Evolutionary conservation across 108 stramenopile species (phyloP).

Genomic region (Poteriospumella lacustris): DNA sequence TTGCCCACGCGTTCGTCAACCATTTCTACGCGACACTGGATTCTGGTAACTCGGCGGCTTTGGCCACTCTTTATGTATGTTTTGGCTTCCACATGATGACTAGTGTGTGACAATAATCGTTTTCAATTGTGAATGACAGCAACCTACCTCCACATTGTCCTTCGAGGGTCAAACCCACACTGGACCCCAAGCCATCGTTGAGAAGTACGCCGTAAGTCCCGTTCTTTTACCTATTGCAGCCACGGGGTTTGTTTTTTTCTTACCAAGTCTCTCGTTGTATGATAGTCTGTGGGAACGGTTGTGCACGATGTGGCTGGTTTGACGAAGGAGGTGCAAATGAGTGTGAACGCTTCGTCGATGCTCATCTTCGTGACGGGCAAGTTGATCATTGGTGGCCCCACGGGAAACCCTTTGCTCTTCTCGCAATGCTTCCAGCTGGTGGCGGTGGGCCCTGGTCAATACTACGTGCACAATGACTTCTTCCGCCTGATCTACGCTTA

Average conservation of each 20-base stretch:
- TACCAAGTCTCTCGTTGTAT: not conserved
- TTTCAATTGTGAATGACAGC: no score
- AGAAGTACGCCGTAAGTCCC: not conserved
- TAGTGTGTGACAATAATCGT: no score
- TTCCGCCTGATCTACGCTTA: slow-evolving; percentile 87
- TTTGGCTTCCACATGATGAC: no score
- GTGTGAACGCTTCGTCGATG: not conserved
- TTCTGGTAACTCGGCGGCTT: no score
- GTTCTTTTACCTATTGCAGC: not conserved
- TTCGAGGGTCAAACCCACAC: not conserved
- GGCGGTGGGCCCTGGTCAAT: slow-evolving; percentile 67
- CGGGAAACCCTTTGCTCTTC: slow-evolving; percentile 79
- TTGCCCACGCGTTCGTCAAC: no score
- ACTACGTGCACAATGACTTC: slow-evolving; percentile 85
- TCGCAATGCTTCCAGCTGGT: slow-evolving; percentile 87
- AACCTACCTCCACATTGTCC: not conserved
- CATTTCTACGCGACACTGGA: no score
- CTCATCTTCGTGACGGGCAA: not conserved
- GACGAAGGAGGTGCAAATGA: not conserved
- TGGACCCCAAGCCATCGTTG: not conserved
- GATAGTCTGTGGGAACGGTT: not conserved
- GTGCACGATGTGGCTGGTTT: not conserved
- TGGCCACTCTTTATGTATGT: no score
- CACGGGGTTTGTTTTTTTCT: not conserved
- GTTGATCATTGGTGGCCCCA: not conserved